Conservation (phyloP, 148 eudicot species). For the Gaultheria prostrata region DNA sequence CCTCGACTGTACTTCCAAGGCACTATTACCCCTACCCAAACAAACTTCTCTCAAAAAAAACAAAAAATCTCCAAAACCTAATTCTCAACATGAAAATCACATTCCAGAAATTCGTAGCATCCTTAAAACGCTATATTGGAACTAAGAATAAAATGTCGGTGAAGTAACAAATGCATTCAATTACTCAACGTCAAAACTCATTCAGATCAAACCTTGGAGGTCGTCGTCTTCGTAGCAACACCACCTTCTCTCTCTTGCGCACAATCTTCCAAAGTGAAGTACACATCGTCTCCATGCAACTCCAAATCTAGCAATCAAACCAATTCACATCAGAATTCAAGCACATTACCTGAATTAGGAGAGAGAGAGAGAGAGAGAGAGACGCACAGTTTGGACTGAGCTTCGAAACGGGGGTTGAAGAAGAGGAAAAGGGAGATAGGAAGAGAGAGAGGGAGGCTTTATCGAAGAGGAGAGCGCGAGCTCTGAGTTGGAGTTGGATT, state of each 20-base stretch:
- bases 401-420: constrained; percentile 28
- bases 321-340: neutral
- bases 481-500: constrained; percentile 77
- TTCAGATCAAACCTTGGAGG: constrained; percentile 48
- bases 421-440: constrained; percentile 19
- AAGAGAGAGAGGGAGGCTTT: constrained; percentile 63
- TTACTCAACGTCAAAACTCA: neutral
- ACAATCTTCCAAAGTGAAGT: constrained; percentile 69
- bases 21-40: too few species aligned
- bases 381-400: constrained; percentile 65
- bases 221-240: constrained; percentile 24
- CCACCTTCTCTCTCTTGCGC: constrained; percentile 35
- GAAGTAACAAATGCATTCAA: neutral
- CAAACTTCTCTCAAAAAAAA: too few species aligned
- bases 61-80: neutral
- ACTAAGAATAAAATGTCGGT: neutral
- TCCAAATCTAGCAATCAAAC: constrained; percentile 57
- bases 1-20: neutral
- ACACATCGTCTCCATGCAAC: constrained; percentile 95
- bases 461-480: constrained; percentile 91
- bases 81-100: neutral
- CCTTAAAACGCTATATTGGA: neutral
- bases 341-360: neutral
- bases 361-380: neutral
- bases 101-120: neutral